Conservation (phyloP, 129 eudicot species). For the Tagetes patula region DNA sequence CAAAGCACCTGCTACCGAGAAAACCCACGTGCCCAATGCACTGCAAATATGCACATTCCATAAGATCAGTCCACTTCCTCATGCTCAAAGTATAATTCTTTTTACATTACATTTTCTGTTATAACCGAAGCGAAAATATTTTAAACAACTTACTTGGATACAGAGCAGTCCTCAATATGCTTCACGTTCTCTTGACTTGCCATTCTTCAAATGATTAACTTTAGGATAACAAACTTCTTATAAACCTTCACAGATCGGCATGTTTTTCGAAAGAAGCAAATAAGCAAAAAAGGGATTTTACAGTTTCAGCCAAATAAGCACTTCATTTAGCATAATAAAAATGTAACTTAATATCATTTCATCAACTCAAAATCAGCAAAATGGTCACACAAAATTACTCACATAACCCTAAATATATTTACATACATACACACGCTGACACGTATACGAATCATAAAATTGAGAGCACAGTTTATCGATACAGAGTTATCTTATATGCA, state of each 20-base stretch:
- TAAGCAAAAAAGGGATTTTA: neutral
- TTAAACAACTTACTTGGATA: conserved; percentile 60
- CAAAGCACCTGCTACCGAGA: conserved; percentile 95
- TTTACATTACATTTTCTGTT: neutral
- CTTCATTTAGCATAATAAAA: neutral
- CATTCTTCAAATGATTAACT: conserved; percentile 41
- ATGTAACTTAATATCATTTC: neutral
- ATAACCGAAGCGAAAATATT: neutral
- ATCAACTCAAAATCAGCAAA: neutral
- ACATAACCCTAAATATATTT: neutral
- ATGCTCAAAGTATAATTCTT: neutral
- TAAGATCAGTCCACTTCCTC: neutral
- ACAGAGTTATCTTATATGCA: neutral
- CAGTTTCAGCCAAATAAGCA: conserved; percentile 1
- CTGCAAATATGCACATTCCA: conserved; percentile 41
- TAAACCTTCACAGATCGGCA: too few species aligned
- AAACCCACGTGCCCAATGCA: conserved; percentile 97
- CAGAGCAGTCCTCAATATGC: conserved; percentile 92
- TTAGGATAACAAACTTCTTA: too few species aligned
- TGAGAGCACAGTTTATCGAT: neutral
- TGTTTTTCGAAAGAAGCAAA: neutral
- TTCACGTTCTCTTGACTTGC: conserved; percentile 58
- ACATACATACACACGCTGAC: neutral
- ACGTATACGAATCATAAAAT: neutral
- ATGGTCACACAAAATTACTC: neutral